These are phyloP conservation scores for Volutella citrinella DNA, from an alignment of 2,329 filamentous ascomycete species.

Conservation along the genomic window DNA sequence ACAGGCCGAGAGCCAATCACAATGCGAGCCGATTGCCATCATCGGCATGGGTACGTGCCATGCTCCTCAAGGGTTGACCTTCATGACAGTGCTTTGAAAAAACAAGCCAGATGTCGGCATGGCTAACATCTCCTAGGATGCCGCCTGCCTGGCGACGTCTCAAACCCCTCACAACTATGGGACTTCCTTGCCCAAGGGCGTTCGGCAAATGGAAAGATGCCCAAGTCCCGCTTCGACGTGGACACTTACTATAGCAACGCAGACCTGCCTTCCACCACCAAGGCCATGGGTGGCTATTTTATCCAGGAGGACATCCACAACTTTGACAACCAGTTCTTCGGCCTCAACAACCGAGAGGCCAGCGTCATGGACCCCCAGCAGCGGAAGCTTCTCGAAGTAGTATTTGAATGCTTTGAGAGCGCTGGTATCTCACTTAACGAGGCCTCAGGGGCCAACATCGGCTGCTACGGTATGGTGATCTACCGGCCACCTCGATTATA, in stretches of 20 bases:
- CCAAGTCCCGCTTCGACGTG: not conserved
- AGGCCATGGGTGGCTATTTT: constrained; percentile 17
- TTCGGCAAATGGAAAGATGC: not conserved
- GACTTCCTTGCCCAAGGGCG: not conserved
- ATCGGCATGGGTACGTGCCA: not conserved
- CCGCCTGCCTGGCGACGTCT: not conserved
- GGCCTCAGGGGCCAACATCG: not conserved
- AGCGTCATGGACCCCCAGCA: constrained; percentile 40
- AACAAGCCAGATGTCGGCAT: no score
- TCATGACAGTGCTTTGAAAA: no score
- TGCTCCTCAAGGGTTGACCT: not conserved
- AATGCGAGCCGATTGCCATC: not conserved
- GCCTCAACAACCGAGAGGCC: constrained; percentile 36
- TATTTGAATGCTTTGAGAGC: constrained; percentile 40
- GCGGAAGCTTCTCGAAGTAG: constrained; percentile 36
- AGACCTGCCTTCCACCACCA: not conserved
- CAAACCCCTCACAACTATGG: not conserved
- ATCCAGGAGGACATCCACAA: constrained; percentile 25
- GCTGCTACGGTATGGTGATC: not conserved
- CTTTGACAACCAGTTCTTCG: constrained; percentile 39
- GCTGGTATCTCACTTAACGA: constrained; percentile 31
- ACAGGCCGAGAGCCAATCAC: no score
- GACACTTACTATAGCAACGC: not conserved
- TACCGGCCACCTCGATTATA: not conserved
- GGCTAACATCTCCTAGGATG: not conserved